A percentile compares a stretch with the other conserved stretches of the same genome.
Conservation (phyloP, 306 rosid genomes). For the Gleditsia sinensis region DNA sequence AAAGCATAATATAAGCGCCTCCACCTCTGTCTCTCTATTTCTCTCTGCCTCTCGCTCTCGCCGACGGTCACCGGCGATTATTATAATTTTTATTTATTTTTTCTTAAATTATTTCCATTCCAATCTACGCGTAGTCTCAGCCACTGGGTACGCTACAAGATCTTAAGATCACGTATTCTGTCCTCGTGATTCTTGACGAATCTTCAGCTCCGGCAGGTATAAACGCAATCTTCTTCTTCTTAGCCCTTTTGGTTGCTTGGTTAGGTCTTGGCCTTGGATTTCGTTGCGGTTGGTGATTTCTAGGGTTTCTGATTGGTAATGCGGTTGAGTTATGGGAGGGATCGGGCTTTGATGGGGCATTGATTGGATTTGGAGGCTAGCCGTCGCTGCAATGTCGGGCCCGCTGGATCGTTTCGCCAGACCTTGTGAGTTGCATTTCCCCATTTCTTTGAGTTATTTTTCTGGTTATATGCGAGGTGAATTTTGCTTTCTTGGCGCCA, state of each 20-base stretch:
- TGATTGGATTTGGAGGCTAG: conserved; percentile 30
- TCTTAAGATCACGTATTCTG: conserved; percentile 24
- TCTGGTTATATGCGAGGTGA: neutral
- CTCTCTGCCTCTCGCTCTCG: conserved; percentile 12
- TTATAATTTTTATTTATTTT: neutral
- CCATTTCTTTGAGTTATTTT: neutral
- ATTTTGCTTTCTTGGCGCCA: conserved; percentile 6
- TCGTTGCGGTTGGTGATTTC: neutral
- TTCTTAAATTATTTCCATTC: neutral
- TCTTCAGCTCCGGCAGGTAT: neutral
- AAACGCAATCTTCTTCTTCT: neutral
- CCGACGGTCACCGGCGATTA: conserved; percentile 34
- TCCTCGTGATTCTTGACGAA: conserved; percentile 28
- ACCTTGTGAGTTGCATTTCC: conserved; percentile 62
- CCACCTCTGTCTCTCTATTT: too few species aligned
- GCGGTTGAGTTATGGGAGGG: conserved; percentile 16
- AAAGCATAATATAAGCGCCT: neutral
- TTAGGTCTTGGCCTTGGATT: neutral
- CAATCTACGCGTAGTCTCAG: neutral
- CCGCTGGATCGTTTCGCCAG: conserved; percentile 79
- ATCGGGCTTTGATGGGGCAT: conserved; percentile 25
- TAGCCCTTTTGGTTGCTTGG: neutral
- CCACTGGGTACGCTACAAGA: neutral
- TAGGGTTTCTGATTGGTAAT: conserved; percentile 49
- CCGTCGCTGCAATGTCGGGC: conserved; percentile 56